Base-by-base conservation (phyloP, 73 alveolate genomes). In the Paramecium bursaria region DNA sequence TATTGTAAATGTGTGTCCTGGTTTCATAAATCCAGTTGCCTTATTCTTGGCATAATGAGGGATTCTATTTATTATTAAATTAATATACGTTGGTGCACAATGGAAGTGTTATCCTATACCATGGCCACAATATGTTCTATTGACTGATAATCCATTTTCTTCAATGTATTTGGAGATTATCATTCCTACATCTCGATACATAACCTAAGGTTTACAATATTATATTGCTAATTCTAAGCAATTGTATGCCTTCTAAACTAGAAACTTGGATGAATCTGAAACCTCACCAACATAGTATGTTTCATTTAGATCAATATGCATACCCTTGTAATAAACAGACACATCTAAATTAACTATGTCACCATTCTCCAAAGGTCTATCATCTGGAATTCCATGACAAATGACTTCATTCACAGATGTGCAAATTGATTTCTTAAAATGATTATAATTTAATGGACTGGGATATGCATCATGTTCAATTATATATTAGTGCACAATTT, bases 321-420 rank as follows among this genome's bases (percentile, higher is more conserved):
- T 90, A 3, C 99, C 99, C 55, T 95, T 87, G 25, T 48, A 80
- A 61, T 87, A 95, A 49, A 94, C 90, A 14, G 97, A 87, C 2
- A 96, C 97, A 88, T 96, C 99, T 42, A 93, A 86, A 76, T 96
- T 96, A 3, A 94, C 92, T 74, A 89, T 89, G 46, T 96, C 99
- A 25, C 98, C 98, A 86, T 93, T 90, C 74, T 92, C 91, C n/a
- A 96, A 85, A 7, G 95, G 94, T 48, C 98, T 87, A 48, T 76
- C 88, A 85, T 95, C 96, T 30, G 99, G 99, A 30, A 96, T 88
- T 25, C 99, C 99, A 85, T 88, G 99, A 55, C 98, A 92, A 0
- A 96, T 90, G 7, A 95, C 97, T 61, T 96, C 99, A 88, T 96
- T 96, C 5, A 93, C 98, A 53, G 94, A 77, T 17, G 98, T 92